Conservation (phyloP, 2,329 filamentous ascomycete genomes). For the Penicillium sp. region DNA sequence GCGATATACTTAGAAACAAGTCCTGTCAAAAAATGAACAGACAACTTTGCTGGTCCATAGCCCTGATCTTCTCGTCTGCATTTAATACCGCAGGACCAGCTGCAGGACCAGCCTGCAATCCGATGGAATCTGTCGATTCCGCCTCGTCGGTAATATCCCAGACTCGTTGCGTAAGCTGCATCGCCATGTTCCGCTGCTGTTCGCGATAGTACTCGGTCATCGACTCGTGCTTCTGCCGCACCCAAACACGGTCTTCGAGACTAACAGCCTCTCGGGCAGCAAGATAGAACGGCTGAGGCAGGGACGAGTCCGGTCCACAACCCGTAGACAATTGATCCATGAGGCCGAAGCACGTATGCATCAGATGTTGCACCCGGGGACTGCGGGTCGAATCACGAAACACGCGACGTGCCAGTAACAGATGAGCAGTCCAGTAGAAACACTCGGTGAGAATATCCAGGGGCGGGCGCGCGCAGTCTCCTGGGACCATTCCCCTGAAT, state of each 20-base stretch:
- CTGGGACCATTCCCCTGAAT: conserved; percentile 3
- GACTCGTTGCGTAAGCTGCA: conserved; percentile 21
- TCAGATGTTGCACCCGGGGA: conserved; percentile 20
- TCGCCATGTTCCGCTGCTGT: conserved; percentile 22
- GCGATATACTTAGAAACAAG: neutral
- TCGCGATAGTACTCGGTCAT: conserved; percentile 26
- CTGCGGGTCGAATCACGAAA: conserved; percentile 20
- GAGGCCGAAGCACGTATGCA: conserved; percentile 19
- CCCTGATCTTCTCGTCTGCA: conserved; percentile 14
- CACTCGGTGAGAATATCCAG: conserved; percentile 25
- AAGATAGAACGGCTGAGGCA: conserved; percentile 23
- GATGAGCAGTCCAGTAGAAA: conserved; percentile 24
- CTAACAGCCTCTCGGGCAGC: conserved; percentile 21
- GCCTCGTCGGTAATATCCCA: conserved; percentile 19
- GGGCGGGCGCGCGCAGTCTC: conserved; percentile 4
- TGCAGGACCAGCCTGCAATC: neutral
- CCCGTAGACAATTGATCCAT: conserved; percentile 23
- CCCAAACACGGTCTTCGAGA: conserved; percentile 16
- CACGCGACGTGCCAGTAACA: conserved; percentile 21
- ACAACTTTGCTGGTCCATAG: conserved; percentile 15
- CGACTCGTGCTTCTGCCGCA: conserved; percentile 20
- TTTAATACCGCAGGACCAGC: neutral
- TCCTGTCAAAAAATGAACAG: conserved; percentile 19
- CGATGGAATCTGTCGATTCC: neutral
- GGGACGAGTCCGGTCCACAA: conserved; percentile 22